Conservation (phyloP, 495 filamentous ascomycete genomes). For the Saxophila tyrrhenica region DNA sequence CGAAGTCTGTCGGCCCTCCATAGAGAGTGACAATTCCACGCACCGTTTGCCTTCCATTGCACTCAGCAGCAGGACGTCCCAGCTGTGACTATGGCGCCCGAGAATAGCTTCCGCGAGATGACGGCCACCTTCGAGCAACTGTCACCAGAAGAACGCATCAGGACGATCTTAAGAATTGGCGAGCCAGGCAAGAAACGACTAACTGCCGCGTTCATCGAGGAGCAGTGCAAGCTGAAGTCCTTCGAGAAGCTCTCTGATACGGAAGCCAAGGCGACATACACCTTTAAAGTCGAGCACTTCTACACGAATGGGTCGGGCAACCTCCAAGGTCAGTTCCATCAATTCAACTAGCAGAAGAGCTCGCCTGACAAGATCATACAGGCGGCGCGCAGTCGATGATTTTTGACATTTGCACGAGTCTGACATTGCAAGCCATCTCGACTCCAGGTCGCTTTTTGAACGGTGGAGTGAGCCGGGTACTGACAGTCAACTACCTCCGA, state of each 20-base stretch:
- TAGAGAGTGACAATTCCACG: no score
- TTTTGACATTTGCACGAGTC: constrained; percentile 29
- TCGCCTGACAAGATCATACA: not conserved
- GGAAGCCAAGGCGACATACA: constrained; percentile 16
- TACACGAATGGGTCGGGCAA: constrained; percentile 27
- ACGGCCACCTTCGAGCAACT: constrained; percentile 1
- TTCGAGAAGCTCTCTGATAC: constrained; percentile 9
- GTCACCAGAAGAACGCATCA: constrained; percentile 11
- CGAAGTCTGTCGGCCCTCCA: no score
- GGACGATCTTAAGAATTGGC: constrained; percentile 4
- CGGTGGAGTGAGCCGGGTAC: constrained; percentile 26
- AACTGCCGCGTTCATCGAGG: constrained; percentile 5
- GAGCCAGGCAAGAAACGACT: constrained; percentile 11
- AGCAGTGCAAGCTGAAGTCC: constrained; percentile 8
- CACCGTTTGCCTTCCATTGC: no score
- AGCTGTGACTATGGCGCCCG: not conserved
- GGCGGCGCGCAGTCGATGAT: constrained; percentile 24
- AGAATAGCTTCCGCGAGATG: not conserved
- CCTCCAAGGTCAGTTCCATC: constrained; percentile 21
- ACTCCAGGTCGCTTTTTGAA: constrained; percentile 25
- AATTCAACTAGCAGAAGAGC: not conserved
- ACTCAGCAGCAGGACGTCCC: no score
- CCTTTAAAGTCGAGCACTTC: constrained; percentile 18
- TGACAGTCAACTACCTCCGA: constrained; percentile 30
- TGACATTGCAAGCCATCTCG: constrained; percentile 18